Evolutionary conservation across 352 stramenopile genomes (phyloP).

Genomic region (Plasmopara muralis): DNA sequence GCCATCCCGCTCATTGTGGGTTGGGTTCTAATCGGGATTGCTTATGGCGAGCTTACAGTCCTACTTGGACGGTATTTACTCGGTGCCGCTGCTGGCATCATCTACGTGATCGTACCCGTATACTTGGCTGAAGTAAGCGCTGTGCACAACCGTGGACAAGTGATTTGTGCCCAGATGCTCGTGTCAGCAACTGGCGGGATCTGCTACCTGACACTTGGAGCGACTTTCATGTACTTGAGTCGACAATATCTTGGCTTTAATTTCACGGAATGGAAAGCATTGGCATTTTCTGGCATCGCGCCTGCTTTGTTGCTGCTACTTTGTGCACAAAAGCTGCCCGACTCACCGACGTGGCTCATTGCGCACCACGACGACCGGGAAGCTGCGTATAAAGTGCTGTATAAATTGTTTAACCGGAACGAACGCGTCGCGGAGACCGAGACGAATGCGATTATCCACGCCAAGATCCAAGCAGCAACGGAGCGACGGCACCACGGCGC

Average conservation of each 20-base stretch:
- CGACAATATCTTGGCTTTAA: slow-evolving; percentile 68
- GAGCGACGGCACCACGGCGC: slow-evolving; percentile 47
- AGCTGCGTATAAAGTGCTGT: slow-evolving; percentile 54
- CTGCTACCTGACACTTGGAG: slow-evolving; percentile 48
- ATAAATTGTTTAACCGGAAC: slow-evolving; percentile 42
- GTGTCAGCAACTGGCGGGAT: slow-evolving; percentile 33
- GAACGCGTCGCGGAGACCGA: slow-evolving; percentile 53
- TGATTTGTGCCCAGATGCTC: slow-evolving; percentile 39
- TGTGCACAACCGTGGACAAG: slow-evolving; percentile 45
- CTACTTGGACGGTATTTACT: slow-evolving; percentile 61
- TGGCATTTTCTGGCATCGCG: slow-evolving; percentile 44
- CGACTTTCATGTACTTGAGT: slow-evolving; percentile 57
- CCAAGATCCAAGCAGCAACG: slow-evolving; percentile 48
- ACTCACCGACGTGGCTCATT: slow-evolving; percentile 78
- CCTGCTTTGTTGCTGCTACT: slow-evolving; percentile 50
- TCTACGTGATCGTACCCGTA: slow-evolving; percentile 54
- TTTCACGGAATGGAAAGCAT: slow-evolving; percentile 73
- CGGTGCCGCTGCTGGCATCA: slow-evolving; percentile 45
- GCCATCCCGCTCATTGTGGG: slow-evolving; percentile 67
- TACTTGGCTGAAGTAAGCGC: slow-evolving; percentile 71
- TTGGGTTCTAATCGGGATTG: slow-evolving; percentile 59
- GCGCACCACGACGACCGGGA: slow-evolving; percentile 62
- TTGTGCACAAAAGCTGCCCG: slow-evolving; percentile 57
- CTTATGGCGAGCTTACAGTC: slow-evolving; percentile 61
- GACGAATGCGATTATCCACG: slow-evolving; percentile 71